Conservation (phyloP, 306 rosid genomes). For the Gillenia trifoliata region DNA sequence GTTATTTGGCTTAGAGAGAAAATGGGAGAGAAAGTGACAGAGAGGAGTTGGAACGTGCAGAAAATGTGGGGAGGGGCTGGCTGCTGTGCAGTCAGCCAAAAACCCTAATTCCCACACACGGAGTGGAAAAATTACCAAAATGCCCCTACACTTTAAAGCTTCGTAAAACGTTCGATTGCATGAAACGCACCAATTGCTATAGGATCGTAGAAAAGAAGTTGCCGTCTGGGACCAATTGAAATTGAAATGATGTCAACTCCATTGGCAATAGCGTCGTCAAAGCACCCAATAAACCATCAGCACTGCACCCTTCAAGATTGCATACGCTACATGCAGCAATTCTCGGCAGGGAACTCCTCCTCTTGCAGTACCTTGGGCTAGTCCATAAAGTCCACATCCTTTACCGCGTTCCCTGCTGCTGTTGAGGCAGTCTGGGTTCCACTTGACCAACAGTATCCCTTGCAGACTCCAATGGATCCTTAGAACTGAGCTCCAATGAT, state of each 20-base stretch:
- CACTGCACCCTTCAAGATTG: background rate
- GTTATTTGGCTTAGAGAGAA: too few species aligned
- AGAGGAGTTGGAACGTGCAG: too few species aligned
- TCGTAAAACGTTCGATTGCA: too few species aligned
- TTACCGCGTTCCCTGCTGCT: background rate
- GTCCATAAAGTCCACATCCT: background rate
- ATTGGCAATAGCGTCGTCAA: constrained; percentile 30
- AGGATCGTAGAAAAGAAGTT: background rate
- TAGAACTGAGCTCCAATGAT: background rate
- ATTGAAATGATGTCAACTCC: constrained; percentile 24
- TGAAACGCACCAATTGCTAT: constrained; percentile 32
- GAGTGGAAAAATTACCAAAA: too few species aligned
- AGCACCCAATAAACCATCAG: constrained; percentile 18
- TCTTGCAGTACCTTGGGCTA: background rate
- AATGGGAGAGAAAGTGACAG: too few species aligned
- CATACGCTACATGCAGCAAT: constrained; percentile 9
- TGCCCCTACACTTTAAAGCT: too few species aligned
- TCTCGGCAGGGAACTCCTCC: background rate
- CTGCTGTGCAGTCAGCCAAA: too few species aligned
- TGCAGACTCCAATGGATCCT: background rate
- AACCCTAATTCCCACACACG: too few species aligned
- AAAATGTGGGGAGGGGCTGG: too few species aligned
- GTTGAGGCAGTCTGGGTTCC: constrained; percentile 2
- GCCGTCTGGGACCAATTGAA: background rate
- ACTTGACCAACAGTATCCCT: background rate